Base-by-base conservation (phyloP, 164 flowering plant genomes). In the Nymphaea thermarum region DNA sequence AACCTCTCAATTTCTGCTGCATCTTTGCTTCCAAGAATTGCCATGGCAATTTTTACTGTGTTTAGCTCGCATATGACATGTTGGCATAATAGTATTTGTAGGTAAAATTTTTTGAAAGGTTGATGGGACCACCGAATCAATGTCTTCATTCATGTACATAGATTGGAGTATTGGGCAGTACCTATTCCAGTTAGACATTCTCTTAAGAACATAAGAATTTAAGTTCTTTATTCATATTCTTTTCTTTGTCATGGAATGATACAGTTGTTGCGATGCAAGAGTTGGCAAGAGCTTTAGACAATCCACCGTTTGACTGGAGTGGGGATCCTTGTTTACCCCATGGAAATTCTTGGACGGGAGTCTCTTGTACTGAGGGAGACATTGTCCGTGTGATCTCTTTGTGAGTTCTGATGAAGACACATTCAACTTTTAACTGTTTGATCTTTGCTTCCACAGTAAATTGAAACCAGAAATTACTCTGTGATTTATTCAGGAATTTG, bases 281-380 rank as follows among this genome's bases (percentile, higher is more conserved):
- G 0, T 17, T 92, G n/a, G 83, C 81, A 41, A 83, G 78, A 81
- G 70, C 77, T 70, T 73, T 92, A 5, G 66, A 75, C 60, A 84
- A 87, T 69, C 86, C 83, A 11, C 97, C 96, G 4, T 41, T 76
- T 0, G 96, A 92, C 77, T 95, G 99, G 99, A 73, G 63, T 6
- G 98, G 97, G 4, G 97, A 95, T 80, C 98, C 99, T 17, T 95
- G 97, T 75, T 70, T 89, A 68, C 99, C 97, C 53, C 45, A 4
- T 18, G 70, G 73, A 55, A 68, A 87, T 67, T 76, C 93, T 42
- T 92, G 99, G 99, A 86, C 86, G 2, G 98, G 99, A 66, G 84
- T 95, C 60, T 70, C 75, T 3, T 95, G 98, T 62, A 73, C 88
- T 15, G 17, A 53, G 0, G 80, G 71, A 53, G 77, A 80, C 61